Percentiles rank a stretch among this genome's conserved stretches.
Conservation (phyloP, 2,329 filamentous ascomycete species). For the Aspergillus jensenii region DNA sequence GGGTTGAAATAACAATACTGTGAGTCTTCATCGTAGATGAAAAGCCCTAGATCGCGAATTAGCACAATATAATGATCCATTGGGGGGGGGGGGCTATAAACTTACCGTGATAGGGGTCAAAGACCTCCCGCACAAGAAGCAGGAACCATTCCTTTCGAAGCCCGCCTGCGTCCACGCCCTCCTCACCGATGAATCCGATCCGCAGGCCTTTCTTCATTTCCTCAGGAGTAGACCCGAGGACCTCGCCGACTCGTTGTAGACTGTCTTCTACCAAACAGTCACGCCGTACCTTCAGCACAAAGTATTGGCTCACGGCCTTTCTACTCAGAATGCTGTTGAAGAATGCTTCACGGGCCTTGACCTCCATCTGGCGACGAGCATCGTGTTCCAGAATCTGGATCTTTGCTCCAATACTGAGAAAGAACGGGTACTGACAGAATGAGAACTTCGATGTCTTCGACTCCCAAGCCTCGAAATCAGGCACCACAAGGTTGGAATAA, state of each 20-base stretch:
- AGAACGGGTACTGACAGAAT: conserved; percentile 90
- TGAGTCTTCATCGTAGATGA: conserved; percentile 88
- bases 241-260: conserved; percentile 78
- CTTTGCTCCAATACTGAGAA: conserved; percentile 89
- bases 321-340: conserved; percentile 83
- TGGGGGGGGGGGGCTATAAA: conserved; percentile 17
- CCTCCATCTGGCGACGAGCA: conserved; percentile 83
- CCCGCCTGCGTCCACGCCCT: conserved; percentile 87
- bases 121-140: conserved; percentile 81
- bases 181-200: conserved; percentile 83
- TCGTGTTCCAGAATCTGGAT: conserved; percentile 88
- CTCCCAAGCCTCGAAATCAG: conserved; percentile 88
- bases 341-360: conserved; percentile 83
- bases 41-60: conserved; percentile 63
- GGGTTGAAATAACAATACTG: conserved; percentile 92
- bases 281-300: conserved; percentile 73
- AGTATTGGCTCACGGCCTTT: conserved; percentile 71
- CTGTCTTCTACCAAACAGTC: conserved; percentile 90
- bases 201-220: conserved; percentile 88
- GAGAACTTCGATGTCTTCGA: conserved; percentile 70
- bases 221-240: conserved; percentile 74
- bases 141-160: conserved; percentile 94
- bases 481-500: conserved; percentile 72
- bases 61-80: not conserved
- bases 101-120: conserved; percentile 84